Evolutionary conservation across 2,329 filamentous ascomycete genomes (phyloP).

Genomic region (Fusarium nematophilum): DNA sequence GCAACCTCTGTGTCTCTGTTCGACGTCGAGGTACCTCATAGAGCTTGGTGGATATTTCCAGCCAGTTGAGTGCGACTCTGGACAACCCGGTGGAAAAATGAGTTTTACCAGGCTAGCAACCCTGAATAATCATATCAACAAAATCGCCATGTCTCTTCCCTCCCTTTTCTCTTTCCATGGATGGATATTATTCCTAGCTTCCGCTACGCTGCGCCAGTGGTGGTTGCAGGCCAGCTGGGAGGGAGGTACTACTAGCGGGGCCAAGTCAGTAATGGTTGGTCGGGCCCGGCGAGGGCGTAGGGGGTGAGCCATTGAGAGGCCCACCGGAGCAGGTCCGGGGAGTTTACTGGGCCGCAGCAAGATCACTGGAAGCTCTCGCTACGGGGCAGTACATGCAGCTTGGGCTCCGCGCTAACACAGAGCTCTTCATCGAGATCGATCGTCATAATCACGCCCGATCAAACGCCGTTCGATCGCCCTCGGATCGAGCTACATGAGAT

Average conservation of each 20-base stretch:
- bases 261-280: neutral
- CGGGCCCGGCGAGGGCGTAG: conserved; percentile 2
- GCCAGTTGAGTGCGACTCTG: no score
- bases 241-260: neutral
- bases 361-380: conserved; percentile 34
- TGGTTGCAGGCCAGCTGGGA: neutral
- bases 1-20: no score
- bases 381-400: conserved; percentile 38
- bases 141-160: neutral
- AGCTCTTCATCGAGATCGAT: conserved; percentile 47
- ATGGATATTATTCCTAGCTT: no score
- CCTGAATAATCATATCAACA: neutral
- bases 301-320: conserved; percentile 8
- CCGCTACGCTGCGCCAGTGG: no score
- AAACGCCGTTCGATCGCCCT: conserved; percentile 36
- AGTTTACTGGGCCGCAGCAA: conserved; percentile 1
- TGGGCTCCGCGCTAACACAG: conserved; percentile 37
- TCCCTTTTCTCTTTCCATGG: neutral
- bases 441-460: conserved; percentile 44
- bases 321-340: conserved; percentile 24
- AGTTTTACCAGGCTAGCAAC: no score
- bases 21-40: no score
- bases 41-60: no score
- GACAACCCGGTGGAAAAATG: no score
- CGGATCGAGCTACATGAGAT: conserved; percentile 38